Percentiles rank a stretch among this genome's conserved stretches.
Evolutionary conservation across 2,329 filamentous ascomycete species (phyloP).

Genomic region (Orbilia ellipsospora): DNA sequence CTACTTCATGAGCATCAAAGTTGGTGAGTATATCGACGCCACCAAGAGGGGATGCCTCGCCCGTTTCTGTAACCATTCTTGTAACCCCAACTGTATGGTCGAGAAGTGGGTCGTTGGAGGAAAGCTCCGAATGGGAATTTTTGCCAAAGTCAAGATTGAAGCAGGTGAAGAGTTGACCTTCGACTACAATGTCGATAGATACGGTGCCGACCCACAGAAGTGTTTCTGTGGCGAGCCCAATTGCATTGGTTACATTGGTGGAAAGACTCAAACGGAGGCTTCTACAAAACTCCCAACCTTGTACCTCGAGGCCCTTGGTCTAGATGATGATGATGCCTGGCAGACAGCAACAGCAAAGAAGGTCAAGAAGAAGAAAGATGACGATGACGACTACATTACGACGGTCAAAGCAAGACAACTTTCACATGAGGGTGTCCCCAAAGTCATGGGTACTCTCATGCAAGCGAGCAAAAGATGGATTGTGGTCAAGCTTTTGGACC

Average conservation of each 20-base stretch:
- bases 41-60: constrained; percentile 96
- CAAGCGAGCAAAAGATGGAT: constrained; percentile 99
- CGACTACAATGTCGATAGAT: constrained; percentile 99
- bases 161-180: constrained; percentile 96
- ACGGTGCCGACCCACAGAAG: constrained; percentile 93
- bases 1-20: constrained; percentile 99
- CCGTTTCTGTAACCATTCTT: constrained; percentile 98
- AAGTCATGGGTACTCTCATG: constrained; percentile 95
- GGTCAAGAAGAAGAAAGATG: constrained; percentile 93
- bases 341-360: constrained; percentile 89
- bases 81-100: constrained; percentile 98
- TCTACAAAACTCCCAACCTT: constrained; percentile 84
- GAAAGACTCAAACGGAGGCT: constrained; percentile 96
- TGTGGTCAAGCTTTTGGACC: constrained; percentile 89
- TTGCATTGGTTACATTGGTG: constrained; percentile 95
- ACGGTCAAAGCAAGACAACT: constrained; percentile 82
- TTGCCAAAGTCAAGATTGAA: constrained; percentile 84
- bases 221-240: constrained; percentile 96
- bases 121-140: constrained; percentile 98
- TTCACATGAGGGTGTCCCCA: constrained; percentile 82
- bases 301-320: constrained; percentile 93
- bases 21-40: constrained; percentile 95
- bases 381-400: constrained; percentile 89
- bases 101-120: constrained; percentile 99
- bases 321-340: constrained; percentile 92